Conservation (phyloP, 2,329 filamentous ascomycete genomes). For the Sporothrix schenckii region DNA sequence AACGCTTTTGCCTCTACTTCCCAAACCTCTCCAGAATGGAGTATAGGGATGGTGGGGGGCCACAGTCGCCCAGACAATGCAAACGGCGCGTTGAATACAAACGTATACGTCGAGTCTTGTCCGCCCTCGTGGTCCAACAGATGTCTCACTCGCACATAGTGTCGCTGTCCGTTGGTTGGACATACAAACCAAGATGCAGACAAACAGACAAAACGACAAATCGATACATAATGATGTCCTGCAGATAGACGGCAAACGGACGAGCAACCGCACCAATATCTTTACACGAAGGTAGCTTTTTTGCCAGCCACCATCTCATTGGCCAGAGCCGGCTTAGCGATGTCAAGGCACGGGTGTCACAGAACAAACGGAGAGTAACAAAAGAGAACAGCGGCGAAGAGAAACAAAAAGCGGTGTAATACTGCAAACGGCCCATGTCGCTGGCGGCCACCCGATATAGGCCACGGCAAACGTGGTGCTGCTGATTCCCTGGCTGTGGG, state of each 20-base stretch:
- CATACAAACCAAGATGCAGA: not conserved
- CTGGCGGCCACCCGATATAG: slow-evolving; percentile 14
- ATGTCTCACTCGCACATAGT: not conserved
- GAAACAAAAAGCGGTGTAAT: slow-evolving; percentile 6
- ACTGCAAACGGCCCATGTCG: not conserved
- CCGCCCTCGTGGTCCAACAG: not conserved
- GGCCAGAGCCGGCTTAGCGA: not conserved
- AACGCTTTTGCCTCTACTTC: slow-evolving; percentile 63
- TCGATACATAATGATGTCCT: not conserved
- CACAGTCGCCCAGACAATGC: no score
- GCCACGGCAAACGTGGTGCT: slow-evolving; percentile 18
- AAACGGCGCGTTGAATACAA: no score
- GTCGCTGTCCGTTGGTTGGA: slow-evolving; percentile 7
- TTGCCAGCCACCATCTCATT: not conserved
- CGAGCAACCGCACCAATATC: not conserved
- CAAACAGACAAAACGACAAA: not conserved
- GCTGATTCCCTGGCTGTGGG: slow-evolving; percentile 4
- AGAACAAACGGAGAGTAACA: not conserved
- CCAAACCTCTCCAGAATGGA: slow-evolving; percentile 37
- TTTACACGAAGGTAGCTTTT: not conserved
- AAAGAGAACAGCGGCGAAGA: not conserved
- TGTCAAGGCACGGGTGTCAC: not conserved
- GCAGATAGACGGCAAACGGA: not conserved
- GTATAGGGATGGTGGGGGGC: not conserved
- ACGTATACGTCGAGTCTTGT: not conserved